These are phyloP conservation scores for Dioscorea zingiberensis DNA, from an alignment of 106 monocot species.

Conservation along the genomic window DNA sequence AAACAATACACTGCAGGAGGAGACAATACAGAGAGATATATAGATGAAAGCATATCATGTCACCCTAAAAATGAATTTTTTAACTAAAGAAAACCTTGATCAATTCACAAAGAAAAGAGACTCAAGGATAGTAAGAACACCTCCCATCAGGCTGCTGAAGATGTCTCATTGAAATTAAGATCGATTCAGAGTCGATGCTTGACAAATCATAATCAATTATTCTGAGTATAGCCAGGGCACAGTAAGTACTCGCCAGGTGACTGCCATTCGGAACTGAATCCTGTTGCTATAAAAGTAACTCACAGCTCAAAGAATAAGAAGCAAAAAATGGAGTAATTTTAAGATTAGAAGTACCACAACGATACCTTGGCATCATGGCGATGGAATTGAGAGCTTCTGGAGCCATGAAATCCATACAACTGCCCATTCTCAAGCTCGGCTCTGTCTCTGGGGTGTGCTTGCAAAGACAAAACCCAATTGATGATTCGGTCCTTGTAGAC, in stretches of 20 bases:
- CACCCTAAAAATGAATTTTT: not conserved
- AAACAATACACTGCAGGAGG: too few species aligned
- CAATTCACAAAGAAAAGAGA: not conserved
- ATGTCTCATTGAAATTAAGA: constrained; percentile 65
- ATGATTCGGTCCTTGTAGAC: constrained; percentile 64
- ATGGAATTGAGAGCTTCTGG: constrained; percentile 54
- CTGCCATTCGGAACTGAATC: constrained; percentile 41
- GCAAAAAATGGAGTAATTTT: not conserved
- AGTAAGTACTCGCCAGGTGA: constrained; percentile 92
- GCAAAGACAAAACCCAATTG: constrained; percentile 85
- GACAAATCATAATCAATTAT: constrained; percentile 61
- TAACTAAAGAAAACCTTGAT: not conserved
- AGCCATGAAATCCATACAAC: constrained; percentile 91
- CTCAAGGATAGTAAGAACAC: constrained; percentile 22
- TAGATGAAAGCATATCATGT: not conserved
- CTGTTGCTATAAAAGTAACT: constrained; percentile 18
- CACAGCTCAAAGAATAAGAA: not conserved
- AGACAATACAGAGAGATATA: not conserved
- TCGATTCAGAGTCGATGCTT: constrained; percentile 32
- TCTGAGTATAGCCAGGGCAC: constrained; percentile 77
- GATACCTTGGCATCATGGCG: constrained; percentile 27
- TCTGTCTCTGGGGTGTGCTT: constrained; percentile 29
- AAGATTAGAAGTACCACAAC: not conserved
- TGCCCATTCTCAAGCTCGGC: constrained; percentile 36
- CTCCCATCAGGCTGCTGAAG: constrained; percentile 95